Evolutionary conservation across 495 filamentous ascomycete genomes (phyloP), one percentile per base, ranked within the genome.

Genomic region (Penicillium lividum): DNA sequence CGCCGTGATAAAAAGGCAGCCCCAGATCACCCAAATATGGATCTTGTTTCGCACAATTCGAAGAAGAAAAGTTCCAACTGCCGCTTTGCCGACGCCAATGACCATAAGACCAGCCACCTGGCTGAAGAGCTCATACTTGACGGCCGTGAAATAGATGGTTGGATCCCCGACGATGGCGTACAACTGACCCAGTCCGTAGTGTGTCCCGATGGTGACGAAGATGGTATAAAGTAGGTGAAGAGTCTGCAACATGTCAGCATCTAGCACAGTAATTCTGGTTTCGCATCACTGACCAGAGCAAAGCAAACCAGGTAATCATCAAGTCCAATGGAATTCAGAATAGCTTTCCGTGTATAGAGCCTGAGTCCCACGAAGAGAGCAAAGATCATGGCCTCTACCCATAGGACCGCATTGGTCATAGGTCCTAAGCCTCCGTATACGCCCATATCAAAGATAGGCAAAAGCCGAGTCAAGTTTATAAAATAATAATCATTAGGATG

Each of bases 371-470:
- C 61, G 30, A 67, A 65, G 25, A 67, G 0, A 3, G 60, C 36
- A 47, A 66, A 59, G 8, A 71, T 45, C 6, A 68, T 30, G 11
- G 55, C 63, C 28, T 61, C 51, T 34, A 64, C 27, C 66, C 65
- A 68, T 5, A 68, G 65, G 29, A 68, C 61, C 3, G 57, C 68
- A 57, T 68, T 68, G 40, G 57, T 57, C 68, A 68, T 71, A 29
- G 63, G 68, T 4, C 68, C 68, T 50, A 54, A 27, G 18, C 68
- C 65, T 44, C 68, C 68, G 53, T 70, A 70, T 22, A 33, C 44
- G 16, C 65, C 42, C 68, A 70, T 70, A 15, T 44, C 58, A 60
- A 51, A 53, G 25, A 45, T 42, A 6, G 13, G 0, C 18, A 15
- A 28, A n/a, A 13, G 28, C 7, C n/a, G 25, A 30, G 40, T 56